These are phyloP conservation scores for Penicillium paxilli DNA, from an alignment of 495 filamentous ascomycete genomes.

Conservation along the genomic window DNA sequence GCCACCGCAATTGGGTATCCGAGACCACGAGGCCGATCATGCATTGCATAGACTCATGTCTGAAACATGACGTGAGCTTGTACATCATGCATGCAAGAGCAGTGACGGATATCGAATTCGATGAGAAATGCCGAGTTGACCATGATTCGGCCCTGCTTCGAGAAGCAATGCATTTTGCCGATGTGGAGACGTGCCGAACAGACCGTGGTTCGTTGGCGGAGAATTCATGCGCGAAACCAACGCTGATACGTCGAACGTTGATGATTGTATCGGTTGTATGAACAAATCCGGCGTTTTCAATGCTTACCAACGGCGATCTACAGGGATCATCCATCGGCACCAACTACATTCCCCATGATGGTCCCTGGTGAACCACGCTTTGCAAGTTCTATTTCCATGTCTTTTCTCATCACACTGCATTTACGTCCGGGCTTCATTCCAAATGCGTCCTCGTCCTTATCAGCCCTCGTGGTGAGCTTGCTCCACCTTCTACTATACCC, in stretches of 20 bases:
- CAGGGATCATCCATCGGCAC: conserved; percentile 16
- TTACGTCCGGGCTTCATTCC: conserved; percentile 2
- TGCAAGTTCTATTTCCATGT: background rate
- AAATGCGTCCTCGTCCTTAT: conserved; percentile 4
- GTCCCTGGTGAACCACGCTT: conserved; percentile 1
- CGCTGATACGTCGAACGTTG: conserved; percentile 1
- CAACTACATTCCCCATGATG: background rate
- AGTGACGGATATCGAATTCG: background rate
- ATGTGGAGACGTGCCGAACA: conserved; percentile 2
- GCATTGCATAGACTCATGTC: background rate
- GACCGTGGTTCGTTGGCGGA: conserved; percentile 1
- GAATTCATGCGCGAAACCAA: background rate
- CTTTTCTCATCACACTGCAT: background rate
- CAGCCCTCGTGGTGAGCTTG: background rate
- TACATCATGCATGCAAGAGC: background rate
- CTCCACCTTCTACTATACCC: too few species aligned
- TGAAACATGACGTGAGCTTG: conserved; percentile 1
- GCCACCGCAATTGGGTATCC: background rate
- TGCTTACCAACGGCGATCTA: conserved; percentile 10
- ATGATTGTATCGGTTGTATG: conserved; percentile 1
- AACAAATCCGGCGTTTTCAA: conserved; percentile 12
- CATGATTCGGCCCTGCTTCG: background rate
- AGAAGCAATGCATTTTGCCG: background rate
- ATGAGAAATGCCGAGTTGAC: background rate
- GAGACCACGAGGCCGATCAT: background rate